Percentiles rank a stretch among this genome's conserved stretches.
phyloP scores from a whole-genome alignment of 2,329 filamentous ascomycete genomes.

The Atkinsonella hypoxylon region DNA sequence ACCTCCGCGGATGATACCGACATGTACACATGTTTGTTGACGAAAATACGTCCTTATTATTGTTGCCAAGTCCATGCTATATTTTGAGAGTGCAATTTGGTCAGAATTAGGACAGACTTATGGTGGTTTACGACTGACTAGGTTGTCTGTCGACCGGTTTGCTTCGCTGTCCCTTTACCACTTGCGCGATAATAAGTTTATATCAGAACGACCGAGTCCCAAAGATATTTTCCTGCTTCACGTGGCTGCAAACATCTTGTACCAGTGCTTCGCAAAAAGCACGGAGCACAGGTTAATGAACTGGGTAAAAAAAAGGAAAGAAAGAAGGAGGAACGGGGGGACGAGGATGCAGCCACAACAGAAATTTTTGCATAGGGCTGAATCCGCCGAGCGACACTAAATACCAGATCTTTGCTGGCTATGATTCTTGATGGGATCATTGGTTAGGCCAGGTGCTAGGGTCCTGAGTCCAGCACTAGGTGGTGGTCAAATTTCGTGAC shows the following conservation, averaged over 20 bases:
- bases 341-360: neutral
- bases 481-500: no score
- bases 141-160: no score
- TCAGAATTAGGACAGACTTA: no score
- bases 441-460: neutral
- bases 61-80: neutral
- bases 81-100: no score
- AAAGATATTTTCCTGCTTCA: neutral
- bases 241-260: neutral
- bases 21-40: neutral
- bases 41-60: neutral
- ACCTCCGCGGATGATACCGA: conserved; percentile 2
- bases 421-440: neutral
- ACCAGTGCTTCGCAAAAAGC: neutral
- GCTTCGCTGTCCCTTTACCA: no score
- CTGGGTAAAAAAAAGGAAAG: neutral
- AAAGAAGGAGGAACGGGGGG: neutral
- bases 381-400: neutral
- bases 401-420: neutral
- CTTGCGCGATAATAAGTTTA: no score
- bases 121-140: no score
- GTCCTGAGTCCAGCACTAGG: neutral
- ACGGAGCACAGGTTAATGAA: neutral
- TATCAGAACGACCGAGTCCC: no score
- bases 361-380: neutral